phyloP scores from a whole-genome alignment of 2,329 filamentous ascomycete species.

The Diaporthe sp. region DNA sequence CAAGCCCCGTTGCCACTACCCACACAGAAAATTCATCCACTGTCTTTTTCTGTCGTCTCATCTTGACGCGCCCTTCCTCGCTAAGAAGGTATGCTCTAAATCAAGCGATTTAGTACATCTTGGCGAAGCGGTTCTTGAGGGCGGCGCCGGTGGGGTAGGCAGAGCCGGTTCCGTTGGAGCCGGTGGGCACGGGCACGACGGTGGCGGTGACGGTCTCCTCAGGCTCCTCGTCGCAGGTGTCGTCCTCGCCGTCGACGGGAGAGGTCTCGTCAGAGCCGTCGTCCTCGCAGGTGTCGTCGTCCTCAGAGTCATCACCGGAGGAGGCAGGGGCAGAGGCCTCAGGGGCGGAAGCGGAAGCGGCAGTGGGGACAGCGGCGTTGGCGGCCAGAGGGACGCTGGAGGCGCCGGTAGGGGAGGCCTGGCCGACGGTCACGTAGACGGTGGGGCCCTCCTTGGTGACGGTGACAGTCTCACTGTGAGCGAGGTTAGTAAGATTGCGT shows the following conservation, averaged over 20 bases:
- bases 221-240: constrained; percentile 36
- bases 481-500: neutral
- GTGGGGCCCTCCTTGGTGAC: constrained; percentile 45
- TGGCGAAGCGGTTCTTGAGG: constrained; percentile 40
- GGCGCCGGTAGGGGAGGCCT: constrained; percentile 12
- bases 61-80: neutral
- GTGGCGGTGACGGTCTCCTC: constrained; percentile 42
- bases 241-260: constrained; percentile 9
- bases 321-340: neutral
- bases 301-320: neutral
- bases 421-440: constrained; percentile 43
- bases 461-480: constrained; percentile 39
- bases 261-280: constrained; percentile 25
- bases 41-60: neutral
- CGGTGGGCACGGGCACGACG: constrained; percentile 34
- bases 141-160: constrained; percentile 40
- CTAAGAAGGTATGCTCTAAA: neutral
- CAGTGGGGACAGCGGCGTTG: constrained; percentile 31
- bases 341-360: constrained; percentile 6
- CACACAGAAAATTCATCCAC: constrained; percentile 1
- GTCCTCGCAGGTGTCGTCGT: constrained; percentile 36
- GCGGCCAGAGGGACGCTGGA: constrained; percentile 32
- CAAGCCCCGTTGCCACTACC: constrained; percentile 33
- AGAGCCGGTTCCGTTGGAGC: constrained; percentile 36
- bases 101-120: constrained; percentile 39